Conservation (phyloP, 179 eudicot genomes). For the Corrigiola litoralis region DNA sequence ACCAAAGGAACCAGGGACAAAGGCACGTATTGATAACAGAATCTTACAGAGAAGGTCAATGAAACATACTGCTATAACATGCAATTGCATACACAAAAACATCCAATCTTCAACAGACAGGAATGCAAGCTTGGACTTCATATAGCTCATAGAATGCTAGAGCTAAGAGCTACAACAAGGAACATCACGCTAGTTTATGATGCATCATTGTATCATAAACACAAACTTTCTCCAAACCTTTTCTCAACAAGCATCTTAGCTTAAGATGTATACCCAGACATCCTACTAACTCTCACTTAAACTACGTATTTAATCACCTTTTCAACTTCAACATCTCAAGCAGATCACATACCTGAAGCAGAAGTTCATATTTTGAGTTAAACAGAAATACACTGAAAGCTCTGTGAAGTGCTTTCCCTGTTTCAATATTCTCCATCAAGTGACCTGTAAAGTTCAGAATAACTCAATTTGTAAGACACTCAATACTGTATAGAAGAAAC, state of each 20-base stretch:
- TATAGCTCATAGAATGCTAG: too few species aligned
- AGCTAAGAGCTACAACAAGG: background rate
- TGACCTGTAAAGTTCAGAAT: conserved; percentile 52
- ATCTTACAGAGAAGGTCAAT: too few species aligned
- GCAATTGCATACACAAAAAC: background rate
- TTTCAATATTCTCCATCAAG: conserved; percentile 84
- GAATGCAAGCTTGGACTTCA: too few species aligned
- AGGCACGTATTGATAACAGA: too few species aligned
- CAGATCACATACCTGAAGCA: conserved; percentile 69
- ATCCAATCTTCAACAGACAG: too few species aligned
- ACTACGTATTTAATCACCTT: background rate
- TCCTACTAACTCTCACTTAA: background rate
- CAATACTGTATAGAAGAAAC: background rate
- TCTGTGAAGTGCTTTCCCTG: conserved; percentile 82
- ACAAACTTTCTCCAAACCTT: too few species aligned
- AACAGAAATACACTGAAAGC: conserved; percentile 94
- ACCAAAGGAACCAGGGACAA: background rate
- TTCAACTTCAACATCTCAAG: background rate
- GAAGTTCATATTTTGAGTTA: conserved; percentile 82
- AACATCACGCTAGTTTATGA: background rate
- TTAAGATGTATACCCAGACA: background rate
- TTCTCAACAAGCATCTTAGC: too few species aligned
- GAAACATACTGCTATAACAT: background rate
- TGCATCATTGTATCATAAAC: too few species aligned
- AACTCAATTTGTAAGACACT: background rate